phyloP scores from a whole-genome alignment of 495 filamentous ascomycete species.

The Podospora anserina region DNA sequence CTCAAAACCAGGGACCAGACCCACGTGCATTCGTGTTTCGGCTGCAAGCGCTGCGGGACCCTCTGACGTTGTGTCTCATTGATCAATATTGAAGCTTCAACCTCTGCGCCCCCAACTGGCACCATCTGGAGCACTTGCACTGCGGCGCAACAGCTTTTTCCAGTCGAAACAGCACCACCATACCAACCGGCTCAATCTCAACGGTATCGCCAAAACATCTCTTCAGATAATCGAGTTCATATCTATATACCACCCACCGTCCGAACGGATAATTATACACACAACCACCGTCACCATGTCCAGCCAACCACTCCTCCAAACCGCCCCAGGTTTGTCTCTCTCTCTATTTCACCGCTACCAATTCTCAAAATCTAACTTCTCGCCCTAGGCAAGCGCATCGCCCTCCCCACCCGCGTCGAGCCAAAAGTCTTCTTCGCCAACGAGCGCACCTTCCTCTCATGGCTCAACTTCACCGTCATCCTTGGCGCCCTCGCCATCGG shows the following conservation, averaged over 20 bases:
- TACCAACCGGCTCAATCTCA: not conserved
- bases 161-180: conserved; percentile 10
- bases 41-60: not conserved
- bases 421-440: conserved; percentile 99
- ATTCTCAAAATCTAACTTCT: conserved; percentile 3
- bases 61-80: conserved; percentile 25
- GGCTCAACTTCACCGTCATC: conserved; percentile 99
- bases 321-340: conserved; percentile 64
- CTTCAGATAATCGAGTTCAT: not conserved
- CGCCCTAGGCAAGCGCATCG: conserved; percentile 85
- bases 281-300: conserved; percentile 60
- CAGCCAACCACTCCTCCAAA: conserved; percentile 91
- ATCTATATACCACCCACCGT: not conserved
- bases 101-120: conserved; percentile 15
- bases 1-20: conserved; percentile 13
- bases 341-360: not conserved
- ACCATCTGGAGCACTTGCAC: conserved; percentile 17
- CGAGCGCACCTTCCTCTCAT: conserved; percentile 97
- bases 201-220: not conserved
- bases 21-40: conserved; percentile 24
- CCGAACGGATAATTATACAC: conserved; percentile 5
- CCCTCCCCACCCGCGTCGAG: conserved; percentile 95
- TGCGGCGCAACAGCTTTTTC: conserved; percentile 13
- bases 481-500: conserved; percentile 93
- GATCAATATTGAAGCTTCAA: conserved; percentile 30